A percentile compares a stretch with the other conserved stretches of the same genome.
These are phyloP conservation scores for Parietaria judaica DNA, from an alignment of 306 rosid genomes.

Conservation along the genomic window DNA sequence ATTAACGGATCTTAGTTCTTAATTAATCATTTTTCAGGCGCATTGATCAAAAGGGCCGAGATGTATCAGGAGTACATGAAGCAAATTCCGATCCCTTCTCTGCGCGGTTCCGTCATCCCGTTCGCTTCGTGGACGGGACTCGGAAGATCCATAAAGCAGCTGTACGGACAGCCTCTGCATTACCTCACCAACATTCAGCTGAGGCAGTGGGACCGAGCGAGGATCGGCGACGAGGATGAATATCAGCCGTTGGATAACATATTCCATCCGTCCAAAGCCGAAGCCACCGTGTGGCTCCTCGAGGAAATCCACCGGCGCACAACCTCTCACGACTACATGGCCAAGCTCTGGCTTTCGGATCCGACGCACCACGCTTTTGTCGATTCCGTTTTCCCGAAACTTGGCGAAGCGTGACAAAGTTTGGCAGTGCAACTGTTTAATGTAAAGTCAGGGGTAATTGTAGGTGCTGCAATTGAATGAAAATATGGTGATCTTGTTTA, in stretches of 20 bases:
- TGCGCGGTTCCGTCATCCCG: slow-evolving; percentile 73
- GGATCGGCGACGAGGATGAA: slow-evolving; percentile 58
- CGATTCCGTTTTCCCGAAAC: slow-evolving; percentile 67
- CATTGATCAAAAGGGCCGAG: slow-evolving; percentile 57
- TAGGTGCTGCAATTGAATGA: no score
- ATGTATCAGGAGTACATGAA: slow-evolving; percentile 95
- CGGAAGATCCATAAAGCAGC: slow-evolving; percentile 69
- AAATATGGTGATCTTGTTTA: no score
- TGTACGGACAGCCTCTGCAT: slow-evolving; percentile 86
- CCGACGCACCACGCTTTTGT: slow-evolving; percentile 51
- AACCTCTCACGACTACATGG: slow-evolving; percentile 55
- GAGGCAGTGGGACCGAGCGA: slow-evolving; percentile 77
- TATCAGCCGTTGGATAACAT: slow-evolving; percentile 53
- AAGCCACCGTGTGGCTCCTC: slow-evolving; percentile 70
- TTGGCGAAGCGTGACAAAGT: slow-evolving; percentile 23
- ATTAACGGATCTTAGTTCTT: no score
- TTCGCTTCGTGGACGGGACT: slow-evolving; percentile 78
- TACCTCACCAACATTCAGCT: slow-evolving; percentile 81
- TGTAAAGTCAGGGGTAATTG: no score
- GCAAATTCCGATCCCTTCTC: slow-evolving; percentile 62
- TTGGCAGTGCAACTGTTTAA: not conserved
- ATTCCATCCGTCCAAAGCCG: slow-evolving; percentile 84
- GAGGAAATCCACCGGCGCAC: slow-evolving; percentile 91
- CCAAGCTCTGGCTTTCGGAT: slow-evolving; percentile 65
- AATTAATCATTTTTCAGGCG: slow-evolving; percentile 29